Conservation (phyloP, 306 rosid genomes). For the Mimosa bimucronata region DNA sequence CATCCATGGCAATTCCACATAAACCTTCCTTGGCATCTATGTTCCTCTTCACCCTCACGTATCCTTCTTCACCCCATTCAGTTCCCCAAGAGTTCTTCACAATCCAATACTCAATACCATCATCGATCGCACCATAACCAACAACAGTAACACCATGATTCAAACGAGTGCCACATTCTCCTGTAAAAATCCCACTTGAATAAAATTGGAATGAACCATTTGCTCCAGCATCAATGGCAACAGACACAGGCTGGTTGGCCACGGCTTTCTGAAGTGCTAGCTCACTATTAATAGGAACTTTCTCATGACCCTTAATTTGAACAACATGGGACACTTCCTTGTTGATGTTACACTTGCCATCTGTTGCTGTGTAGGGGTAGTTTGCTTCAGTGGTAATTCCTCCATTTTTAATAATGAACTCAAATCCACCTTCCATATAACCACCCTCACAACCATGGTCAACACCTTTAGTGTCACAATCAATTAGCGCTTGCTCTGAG, state of each 20-base stretch:
- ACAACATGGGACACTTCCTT: not conserved
- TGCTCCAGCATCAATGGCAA: slow-evolving; percentile 40
- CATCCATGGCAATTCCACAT: slow-evolving; percentile 22
- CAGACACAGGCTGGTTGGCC: slow-evolving; percentile 43
- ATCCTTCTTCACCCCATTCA: not conserved
- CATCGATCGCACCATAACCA: not conserved
- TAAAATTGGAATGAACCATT: slow-evolving; percentile 30
- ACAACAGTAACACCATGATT: slow-evolving; percentile 32
- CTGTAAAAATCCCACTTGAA: slow-evolving; percentile 14
- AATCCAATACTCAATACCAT: not conserved
- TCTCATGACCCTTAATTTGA: slow-evolving; percentile 41
- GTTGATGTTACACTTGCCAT: slow-evolving; percentile 31
- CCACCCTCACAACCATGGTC: slow-evolving; percentile 14
- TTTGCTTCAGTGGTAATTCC: slow-evolving; percentile 40
- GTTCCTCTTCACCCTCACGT: slow-evolving; percentile 10
- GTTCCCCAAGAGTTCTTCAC: slow-evolving; percentile 16
- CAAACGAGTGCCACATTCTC: slow-evolving; percentile 31
- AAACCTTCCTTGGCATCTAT: not conserved
- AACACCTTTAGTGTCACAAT: not conserved
- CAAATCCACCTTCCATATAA: slow-evolving; percentile 4
- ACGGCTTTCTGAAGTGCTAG: slow-evolving; percentile 34
- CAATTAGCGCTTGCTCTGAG: slow-evolving; percentile 4
- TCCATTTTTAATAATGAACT: slow-evolving; percentile 34
- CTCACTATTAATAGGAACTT: slow-evolving; percentile 35
- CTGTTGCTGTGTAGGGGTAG: slow-evolving; percentile 36